Percentiles rank a stretch among this genome's conserved stretches.
Evolutionary conservation across 257 asterid species (phyloP).

Genomic region (Salvia splendens): DNA sequence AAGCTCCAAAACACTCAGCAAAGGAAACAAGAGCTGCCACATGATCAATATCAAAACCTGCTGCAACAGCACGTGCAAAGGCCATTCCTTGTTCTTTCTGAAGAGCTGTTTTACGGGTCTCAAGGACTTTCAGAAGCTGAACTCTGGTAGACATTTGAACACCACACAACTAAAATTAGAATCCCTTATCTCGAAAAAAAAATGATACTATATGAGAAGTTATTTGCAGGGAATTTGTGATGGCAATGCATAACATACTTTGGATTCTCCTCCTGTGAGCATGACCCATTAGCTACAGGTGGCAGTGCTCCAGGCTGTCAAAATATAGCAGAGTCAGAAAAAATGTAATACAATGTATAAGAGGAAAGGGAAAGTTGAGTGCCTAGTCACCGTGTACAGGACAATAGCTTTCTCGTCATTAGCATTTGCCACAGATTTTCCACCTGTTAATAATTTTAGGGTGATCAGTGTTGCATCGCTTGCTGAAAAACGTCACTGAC

Average conservation of each 20-base stretch:
- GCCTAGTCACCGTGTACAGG: constrained; percentile 68
- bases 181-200: background rate
- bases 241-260: constrained; percentile 53
- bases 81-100: constrained; percentile 98
- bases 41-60: constrained; percentile 82
- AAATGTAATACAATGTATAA: constrained; percentile 14
- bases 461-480: constrained; percentile 26
- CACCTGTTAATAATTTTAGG: constrained; percentile 55
- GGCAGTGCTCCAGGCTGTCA: constrained; percentile 68
- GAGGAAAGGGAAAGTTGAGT: constrained; percentile 29
- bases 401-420: constrained; percentile 84
- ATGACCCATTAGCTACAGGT: constrained; percentile 56
- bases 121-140: constrained; percentile 86
- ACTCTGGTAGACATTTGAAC: constrained; percentile 54
- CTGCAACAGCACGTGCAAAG: constrained; percentile 97
- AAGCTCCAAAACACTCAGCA: constrained; percentile 88
- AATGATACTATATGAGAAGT: constrained; percentile 6
- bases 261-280: constrained; percentile 59
- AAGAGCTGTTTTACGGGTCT: constrained; percentile 74
- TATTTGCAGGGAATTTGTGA: constrained; percentile 27
- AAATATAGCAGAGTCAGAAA: constrained; percentile 32
- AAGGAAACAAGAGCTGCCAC: constrained; percentile 70
- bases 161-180: constrained; percentile 16
- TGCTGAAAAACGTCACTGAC: constrained; percentile 16
- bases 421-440: constrained; percentile 43